Evolutionary conservation across 2,329 filamentous ascomycete genomes (phyloP), one percentile per base, ranked within the genome.

Genomic region (Stemphylium vesicarium): DNA sequence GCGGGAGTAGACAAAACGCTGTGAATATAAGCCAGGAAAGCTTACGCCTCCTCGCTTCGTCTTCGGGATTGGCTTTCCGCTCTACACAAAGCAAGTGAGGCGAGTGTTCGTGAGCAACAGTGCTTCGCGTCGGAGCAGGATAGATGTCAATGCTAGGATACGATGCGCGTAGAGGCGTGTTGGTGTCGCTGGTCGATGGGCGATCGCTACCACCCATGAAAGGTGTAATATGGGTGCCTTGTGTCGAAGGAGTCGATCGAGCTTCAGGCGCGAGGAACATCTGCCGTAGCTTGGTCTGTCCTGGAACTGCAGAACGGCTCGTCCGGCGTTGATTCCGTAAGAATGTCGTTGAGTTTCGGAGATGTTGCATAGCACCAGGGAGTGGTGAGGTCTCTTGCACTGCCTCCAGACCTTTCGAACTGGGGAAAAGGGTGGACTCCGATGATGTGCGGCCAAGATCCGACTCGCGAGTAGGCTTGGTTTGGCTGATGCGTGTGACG

Each of bases 21-120:
- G 59, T 64, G 31, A 77, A 68, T 38, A 76, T 68, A 22, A 64
- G 42, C 68, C 72, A 73, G 3, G 72, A 77, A n/a, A 69, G 53
- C 45, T 64, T 64, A 13, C 63, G 60, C 10, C 68, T 64, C 33
- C 64, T 61, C 35, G 46, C 63, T 40, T 73, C 70, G n/a, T 69
- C 65, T 20, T 68, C 63, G 2, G 61, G 53, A 3, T 62, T 60
- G 0, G 54, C 24, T 15, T 56, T 59, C 10, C 68, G 68, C 50
- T 73, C 65, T 6, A 68, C 64, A 46, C 66, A 69, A 15, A 73
- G 60, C 5, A 75, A 52, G 43, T 69, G 70, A 3, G 72, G 71
- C 11, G 72, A 73, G 24, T 68, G 50, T 40, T 60, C 42, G 37
- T 68, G 58, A 13, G 66, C 59, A 16, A 66, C 31, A 4, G 51